These are phyloP conservation scores for Lepiota venenata DNA, from an alignment of 768 basidiomycete species.

Conservation along the genomic window DNA sequence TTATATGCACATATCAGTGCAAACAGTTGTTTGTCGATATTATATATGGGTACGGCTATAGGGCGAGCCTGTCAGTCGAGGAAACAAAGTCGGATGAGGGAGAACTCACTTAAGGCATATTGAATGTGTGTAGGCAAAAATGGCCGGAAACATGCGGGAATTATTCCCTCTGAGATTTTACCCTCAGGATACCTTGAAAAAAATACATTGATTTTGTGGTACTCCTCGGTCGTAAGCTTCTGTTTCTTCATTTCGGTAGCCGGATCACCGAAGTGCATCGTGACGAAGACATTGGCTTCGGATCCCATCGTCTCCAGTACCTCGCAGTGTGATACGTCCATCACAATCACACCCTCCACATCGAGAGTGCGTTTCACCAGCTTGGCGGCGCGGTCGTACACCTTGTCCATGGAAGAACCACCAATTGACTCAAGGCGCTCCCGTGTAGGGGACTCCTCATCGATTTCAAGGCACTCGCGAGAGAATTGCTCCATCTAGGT, in stretches of 20 bases:
- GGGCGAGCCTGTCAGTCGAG: background rate
- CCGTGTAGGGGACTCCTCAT: conserved; percentile 46
- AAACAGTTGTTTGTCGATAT: conserved; percentile 90
- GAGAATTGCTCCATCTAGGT: conserved; percentile 93
- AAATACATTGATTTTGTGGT: conserved; percentile 70
- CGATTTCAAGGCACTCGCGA: conserved; percentile 90
- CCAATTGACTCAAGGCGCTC: conserved; percentile 32
- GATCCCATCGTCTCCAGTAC: conserved; percentile 66
- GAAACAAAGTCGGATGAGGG: conserved; percentile 6
- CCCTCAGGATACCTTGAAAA: conserved; percentile 82
- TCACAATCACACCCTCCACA: conserved; percentile 87
- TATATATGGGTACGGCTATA: conserved; percentile 86
- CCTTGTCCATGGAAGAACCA: conserved; percentile 70
- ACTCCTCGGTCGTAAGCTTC: conserved; percentile 67
- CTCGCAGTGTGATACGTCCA: conserved; percentile 92
- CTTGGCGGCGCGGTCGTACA: conserved; percentile 88
- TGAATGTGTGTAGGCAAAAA: conserved; percentile 82
- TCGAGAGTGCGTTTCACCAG: conserved; percentile 89
- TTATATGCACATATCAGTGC: conserved; percentile 91
- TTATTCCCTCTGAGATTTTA: conserved; percentile 81
- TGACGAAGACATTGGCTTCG: conserved; percentile 64
- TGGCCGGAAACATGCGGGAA: conserved; percentile 78
- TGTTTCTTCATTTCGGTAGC: conserved; percentile 48
- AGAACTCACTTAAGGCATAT: conserved; percentile 76
- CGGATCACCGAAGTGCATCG: conserved; percentile 66